Percentiles rank a stretch among this genome's conserved stretches.
Conservation (phyloP, 2,329 filamentous ascomycete genomes). For the Cladophialophora immunda region DNA sequence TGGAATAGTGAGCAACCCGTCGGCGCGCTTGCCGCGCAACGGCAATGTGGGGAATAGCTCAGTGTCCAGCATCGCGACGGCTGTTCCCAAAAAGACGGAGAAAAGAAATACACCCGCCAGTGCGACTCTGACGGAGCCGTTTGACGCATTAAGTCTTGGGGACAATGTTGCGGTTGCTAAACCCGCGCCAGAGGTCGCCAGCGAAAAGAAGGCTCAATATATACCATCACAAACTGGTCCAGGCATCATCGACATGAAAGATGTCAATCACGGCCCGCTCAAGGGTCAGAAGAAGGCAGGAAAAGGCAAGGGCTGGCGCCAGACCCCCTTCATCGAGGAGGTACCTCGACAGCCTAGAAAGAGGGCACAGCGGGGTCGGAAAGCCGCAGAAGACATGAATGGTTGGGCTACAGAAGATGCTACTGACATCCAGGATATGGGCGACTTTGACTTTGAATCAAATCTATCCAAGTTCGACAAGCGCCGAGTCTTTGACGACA, state of each 20-base stretch:
- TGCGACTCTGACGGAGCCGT: constrained; percentile 56
- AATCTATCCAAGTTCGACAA: constrained; percentile 96
- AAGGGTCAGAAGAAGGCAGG: constrained; percentile 43
- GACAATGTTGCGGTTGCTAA: constrained; percentile 40
- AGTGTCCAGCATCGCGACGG: constrained; percentile 39
- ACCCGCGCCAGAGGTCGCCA: constrained; percentile 3
- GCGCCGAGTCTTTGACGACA: constrained; percentile 87
- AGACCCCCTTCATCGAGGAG: constrained; percentile 73
- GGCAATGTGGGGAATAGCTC: constrained; percentile 36
- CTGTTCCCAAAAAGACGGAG: constrained; percentile 31
- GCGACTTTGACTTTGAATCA: constrained; percentile 91
- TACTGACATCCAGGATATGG: constrained; percentile 90
- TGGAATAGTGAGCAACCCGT: constrained; percentile 40
- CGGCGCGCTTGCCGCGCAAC: constrained; percentile 24
- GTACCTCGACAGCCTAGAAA: constrained; percentile 57
- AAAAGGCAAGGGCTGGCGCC: constrained; percentile 72
- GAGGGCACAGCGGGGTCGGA: constrained; percentile 56
- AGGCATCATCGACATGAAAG: constrained; percentile 44
- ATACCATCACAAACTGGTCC: constrained; percentile 51
- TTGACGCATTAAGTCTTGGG: constrained; percentile 50
- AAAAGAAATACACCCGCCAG: constrained; percentile 46
- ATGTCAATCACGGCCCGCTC: constrained; percentile 46
- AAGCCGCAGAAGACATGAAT: constrained; percentile 67
- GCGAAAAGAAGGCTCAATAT: constrained; percentile 46
- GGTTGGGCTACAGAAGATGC: constrained; percentile 97